These are phyloP conservation scores for Psilocybe subaeruginosa DNA, from an alignment of 768 basidiomycete genomes.

Conservation along the genomic window DNA sequence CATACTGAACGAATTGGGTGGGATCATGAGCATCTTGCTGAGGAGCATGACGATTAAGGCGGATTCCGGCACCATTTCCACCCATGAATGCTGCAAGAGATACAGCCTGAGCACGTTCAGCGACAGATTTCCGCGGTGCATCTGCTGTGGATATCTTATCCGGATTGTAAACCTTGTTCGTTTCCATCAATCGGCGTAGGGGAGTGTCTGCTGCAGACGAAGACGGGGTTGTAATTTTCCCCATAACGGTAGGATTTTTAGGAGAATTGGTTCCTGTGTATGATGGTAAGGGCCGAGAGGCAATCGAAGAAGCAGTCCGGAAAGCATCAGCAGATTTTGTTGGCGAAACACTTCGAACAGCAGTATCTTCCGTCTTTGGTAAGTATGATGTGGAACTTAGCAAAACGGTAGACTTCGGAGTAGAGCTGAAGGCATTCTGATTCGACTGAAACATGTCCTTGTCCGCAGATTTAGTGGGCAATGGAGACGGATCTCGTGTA, in stretches of 20 bases:
- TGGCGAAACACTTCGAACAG: background rate
- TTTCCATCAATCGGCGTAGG: constrained; percentile 26
- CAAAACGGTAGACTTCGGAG: constrained; percentile 2
- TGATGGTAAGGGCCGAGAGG: constrained; percentile 17
- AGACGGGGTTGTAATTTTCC: constrained; percentile 3
- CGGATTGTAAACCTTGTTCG: constrained; percentile 26
- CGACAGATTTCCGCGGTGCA: constrained; percentile 21
- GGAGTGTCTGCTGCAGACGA: constrained; percentile 15
- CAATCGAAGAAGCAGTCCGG: constrained; percentile 7
- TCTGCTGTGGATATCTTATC: constrained; percentile 17
- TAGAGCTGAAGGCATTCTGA: constrained; percentile 1
- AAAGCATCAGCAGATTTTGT: constrained; percentile 13
- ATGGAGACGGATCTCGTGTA: background rate
- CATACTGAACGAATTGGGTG: constrained; percentile 67
- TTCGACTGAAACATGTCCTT: background rate
- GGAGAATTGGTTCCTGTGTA: constrained; percentile 14
- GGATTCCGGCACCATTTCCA: constrained; percentile 73
- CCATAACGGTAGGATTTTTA: background rate
- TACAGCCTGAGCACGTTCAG: constrained; percentile 48
- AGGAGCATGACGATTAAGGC: constrained; percentile 71
- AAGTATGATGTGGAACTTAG: constrained; percentile 6
- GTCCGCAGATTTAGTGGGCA: background rate
- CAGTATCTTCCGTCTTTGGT: constrained; percentile 7
- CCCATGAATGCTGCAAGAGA: constrained; percentile 86
- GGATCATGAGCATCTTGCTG: constrained; percentile 70